A percentile compares a stretch with the other conserved stretches of the same genome.
These are phyloP conservation scores for Chamaecyparis obtusa DNA, from an alignment of 75 land plant species.

Conservation along the genomic window DNA sequence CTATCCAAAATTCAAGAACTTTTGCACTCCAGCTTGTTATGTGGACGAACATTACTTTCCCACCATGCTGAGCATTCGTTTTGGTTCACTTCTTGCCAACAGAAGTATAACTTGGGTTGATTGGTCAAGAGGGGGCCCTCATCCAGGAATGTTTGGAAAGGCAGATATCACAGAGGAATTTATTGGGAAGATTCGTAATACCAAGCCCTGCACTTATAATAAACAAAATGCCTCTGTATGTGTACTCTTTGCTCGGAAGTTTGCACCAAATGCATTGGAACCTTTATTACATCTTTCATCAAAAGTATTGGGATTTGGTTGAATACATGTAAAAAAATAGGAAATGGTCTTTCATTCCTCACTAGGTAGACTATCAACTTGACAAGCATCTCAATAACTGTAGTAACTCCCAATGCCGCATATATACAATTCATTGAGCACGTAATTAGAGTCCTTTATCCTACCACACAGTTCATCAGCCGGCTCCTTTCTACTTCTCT, in stretches of 20 bases:
- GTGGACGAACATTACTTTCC: constrained; percentile 77
- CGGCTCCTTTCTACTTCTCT: neutral
- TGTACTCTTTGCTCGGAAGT: constrained; percentile 64
- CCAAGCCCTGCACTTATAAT: constrained; percentile 40
- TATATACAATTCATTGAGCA: constrained; percentile 3
- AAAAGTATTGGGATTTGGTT: constrained; percentile 5
- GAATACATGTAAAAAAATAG: neutral
- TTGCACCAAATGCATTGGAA: constrained; percentile 63
- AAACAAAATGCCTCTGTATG: constrained; percentile 26
- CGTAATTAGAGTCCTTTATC: neutral
- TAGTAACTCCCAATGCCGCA: neutral
- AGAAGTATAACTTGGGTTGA: constrained; percentile 54
- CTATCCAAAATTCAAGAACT: constrained; percentile 60
- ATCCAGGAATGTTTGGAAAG: constrained; percentile 52
- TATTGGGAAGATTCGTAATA: constrained; percentile 27
- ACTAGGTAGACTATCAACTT: neutral
- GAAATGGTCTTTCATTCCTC: neutral
- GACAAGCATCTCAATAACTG: neutral
- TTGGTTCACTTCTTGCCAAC: constrained; percentile 39
- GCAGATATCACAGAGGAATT: constrained; percentile 46
- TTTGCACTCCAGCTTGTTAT: constrained; percentile 59
- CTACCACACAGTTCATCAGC: neutral
- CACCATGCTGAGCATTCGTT: constrained; percentile 54
- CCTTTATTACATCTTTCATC: constrained; percentile 32
- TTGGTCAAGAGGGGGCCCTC: constrained; percentile 63